These are phyloP conservation scores for Hansenula anomala DNA, from an alignment of 1,139 yeast genomes.

Conservation along the genomic window DNA sequence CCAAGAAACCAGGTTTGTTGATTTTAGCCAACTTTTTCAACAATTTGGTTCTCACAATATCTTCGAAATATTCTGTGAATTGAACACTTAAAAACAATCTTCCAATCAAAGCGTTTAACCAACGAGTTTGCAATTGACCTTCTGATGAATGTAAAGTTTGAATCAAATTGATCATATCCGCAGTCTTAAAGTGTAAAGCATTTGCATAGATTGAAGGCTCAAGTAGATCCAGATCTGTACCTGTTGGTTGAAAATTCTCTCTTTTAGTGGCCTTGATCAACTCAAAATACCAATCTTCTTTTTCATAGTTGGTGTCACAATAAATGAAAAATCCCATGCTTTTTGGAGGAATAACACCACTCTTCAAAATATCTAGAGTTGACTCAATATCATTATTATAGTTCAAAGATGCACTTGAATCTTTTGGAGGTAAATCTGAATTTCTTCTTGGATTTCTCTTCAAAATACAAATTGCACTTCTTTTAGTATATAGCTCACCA, in stretches of 20 bases:
- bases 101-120: constrained; percentile 88
- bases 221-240: constrained; percentile 19
- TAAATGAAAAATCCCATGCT: constrained; percentile 66
- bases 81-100: constrained; percentile 74
- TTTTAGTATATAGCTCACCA: constrained; percentile 73
- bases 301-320: constrained; percentile 70
- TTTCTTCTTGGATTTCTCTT: constrained; percentile 34
- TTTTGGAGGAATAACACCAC: constrained; percentile 36
- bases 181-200: constrained; percentile 67
- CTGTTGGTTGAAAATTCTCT: constrained; percentile 9
- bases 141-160: constrained; percentile 77
- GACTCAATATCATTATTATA: constrained; percentile 12
- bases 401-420: constrained; percentile 17
- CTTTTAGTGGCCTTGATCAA: constrained; percentile 69
- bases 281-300: constrained; percentile 91
- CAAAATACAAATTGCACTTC: constrained; percentile 71
- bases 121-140: constrained; percentile 76
- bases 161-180: constrained; percentile 67
- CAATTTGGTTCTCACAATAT: constrained; percentile 52
- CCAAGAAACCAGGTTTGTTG: constrained; percentile 82
- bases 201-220: constrained; percentile 60
- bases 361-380: constrained; percentile 23
- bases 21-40: constrained; percentile 72
- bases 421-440: constrained; percentile 19
- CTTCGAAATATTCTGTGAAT: constrained; percentile 60